Base-by-base conservation (phyloP, 1,284 basidiomycete genomes). In the Marasmius fiardii region DNA sequence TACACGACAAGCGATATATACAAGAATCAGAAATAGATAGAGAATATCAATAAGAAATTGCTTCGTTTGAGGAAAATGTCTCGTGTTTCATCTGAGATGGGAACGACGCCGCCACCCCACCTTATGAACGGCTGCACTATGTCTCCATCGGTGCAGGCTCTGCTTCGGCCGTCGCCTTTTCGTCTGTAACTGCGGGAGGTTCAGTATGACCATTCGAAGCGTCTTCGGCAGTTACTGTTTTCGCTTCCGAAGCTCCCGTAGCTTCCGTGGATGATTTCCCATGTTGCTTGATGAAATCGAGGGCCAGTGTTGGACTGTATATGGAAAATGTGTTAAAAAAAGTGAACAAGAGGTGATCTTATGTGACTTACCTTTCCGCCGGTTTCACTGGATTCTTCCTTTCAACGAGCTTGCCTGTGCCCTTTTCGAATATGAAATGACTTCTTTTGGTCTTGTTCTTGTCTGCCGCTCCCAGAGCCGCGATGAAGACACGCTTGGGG, bases 351-450 rank as follows among this genome's bases (percentile, higher is more conserved):
- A 2, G 16, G 53, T 33, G 8, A 7, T 31, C 16, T 28, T 33
- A 26, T 12, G 18, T 26, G 34, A 58, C 78, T 52, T 50, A 88
- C 90, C 90, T 92, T 51, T 94, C 90, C 0, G 68, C 85, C 1
- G 93, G 89, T 66, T 92, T 91, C 53, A 95, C 93, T 1, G 91
- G 90, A 6, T 92, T 75, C 65, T 85, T 85, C 72, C 85, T 90
- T 31, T 95, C 88, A 14, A 95, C 71, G 39, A 96, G 76, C 68
- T 91, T 91, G 1, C 93, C 94, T 11, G 51, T 56, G 8, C 90
- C 92, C 69, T 92, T 90, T 62, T 84, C 90, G 63, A 96, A 95
- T 60, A 96, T 82, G 70, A 95, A 95, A 70, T 95, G 93, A 60
- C 90, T 93, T 18, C 93, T 83, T 71, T 90, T 90, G 44, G 91